Evolutionary conservation across 371 early-diverging fungal genomes (phyloP).

Genomic region (Mucor saturninus): DNA sequence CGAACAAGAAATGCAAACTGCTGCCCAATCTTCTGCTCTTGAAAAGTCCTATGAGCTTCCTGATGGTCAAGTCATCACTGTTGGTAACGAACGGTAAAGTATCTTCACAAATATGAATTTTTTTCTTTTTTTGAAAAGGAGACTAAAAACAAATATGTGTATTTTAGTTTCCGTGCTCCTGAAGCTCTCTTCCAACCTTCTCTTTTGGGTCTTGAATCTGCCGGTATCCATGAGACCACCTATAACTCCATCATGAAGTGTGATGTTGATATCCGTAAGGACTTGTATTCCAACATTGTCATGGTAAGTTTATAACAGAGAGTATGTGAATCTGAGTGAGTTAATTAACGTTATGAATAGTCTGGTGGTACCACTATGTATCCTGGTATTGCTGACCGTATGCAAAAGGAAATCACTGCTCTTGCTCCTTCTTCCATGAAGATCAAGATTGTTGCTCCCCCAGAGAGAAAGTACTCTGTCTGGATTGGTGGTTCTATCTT

Average conservation of each 20-base stretch:
- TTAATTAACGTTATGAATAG: conserved; percentile 8
- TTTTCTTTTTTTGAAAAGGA: not conserved
- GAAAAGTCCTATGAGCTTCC: conserved; percentile 99
- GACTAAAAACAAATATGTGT: too few species aligned
- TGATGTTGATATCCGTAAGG: conserved; percentile 98
- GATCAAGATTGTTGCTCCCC: conserved; percentile 99
- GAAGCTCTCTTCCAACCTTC: conserved; percentile 99
- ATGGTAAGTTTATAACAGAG: conserved; percentile 49
- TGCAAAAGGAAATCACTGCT: conserved; percentile 98
- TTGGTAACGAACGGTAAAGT: conserved; percentile 91
- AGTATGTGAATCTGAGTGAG: not conserved
- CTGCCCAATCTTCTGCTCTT: conserved; percentile 89
- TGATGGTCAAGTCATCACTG: conserved; percentile 99
- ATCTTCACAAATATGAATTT: not conserved
- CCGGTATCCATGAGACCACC: conserved; percentile 95
- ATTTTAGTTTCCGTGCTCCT: conserved; percentile 90
- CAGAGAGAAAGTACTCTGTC: conserved; percentile 99
- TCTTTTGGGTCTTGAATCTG: conserved; percentile 89
- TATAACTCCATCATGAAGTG: conserved; percentile 98
- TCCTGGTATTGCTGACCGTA: conserved; percentile 96
- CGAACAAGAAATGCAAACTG: conserved; percentile 98
- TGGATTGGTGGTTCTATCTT: conserved; percentile 99
- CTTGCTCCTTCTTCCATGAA: conserved; percentile 98
- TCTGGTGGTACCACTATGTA: conserved; percentile 91
- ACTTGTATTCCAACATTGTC: conserved; percentile 96